Percentiles rank a stretch among this genome's conserved stretches.
Evolutionary conservation across 208 protist genomes (phyloP).

Genomic region (Leishmania braziliensis): DNA sequence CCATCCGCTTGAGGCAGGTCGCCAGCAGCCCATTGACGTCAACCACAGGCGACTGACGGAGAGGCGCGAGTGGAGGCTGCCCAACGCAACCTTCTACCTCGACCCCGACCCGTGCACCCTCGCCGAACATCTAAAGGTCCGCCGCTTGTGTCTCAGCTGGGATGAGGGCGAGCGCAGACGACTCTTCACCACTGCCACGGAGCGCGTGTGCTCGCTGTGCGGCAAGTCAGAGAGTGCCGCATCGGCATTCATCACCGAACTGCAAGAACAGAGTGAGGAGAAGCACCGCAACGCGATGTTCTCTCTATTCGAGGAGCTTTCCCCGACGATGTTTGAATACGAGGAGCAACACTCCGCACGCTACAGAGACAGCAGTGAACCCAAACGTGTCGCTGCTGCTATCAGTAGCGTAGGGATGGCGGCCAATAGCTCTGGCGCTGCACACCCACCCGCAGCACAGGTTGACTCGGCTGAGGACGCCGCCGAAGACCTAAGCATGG

Average conservation of each 20-base stretch:
- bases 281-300: constrained; percentile 7
- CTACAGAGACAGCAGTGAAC: not conserved
- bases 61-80: constrained; percentile 34
- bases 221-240: constrained; percentile 9
- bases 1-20: constrained; percentile 44
- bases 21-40: constrained; percentile 25
- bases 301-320: constrained; percentile 21
- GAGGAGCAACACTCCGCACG: constrained; percentile 10
- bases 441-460: not conserved
- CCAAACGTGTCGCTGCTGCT: not conserved
- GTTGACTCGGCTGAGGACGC: constrained; percentile 10
- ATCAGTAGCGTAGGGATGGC: not conserved
- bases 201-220: constrained; percentile 15
- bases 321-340: constrained; percentile 6
- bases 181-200: constrained; percentile 16
- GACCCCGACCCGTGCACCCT: constrained; percentile 33
- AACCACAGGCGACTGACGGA: constrained; percentile 34
- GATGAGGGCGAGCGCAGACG: constrained; percentile 56
- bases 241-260: constrained; percentile 14
- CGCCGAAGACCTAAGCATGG: not conserved
- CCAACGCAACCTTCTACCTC: constrained; percentile 22
- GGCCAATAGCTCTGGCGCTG: not conserved
- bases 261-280: constrained; percentile 30
- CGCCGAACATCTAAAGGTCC: constrained; percentile 36
- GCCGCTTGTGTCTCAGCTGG: constrained; percentile 41